Evolutionary conservation across 2,329 filamentous ascomycete species (phyloP).

Genomic region (Ascochyta clinopodiicola): DNA sequence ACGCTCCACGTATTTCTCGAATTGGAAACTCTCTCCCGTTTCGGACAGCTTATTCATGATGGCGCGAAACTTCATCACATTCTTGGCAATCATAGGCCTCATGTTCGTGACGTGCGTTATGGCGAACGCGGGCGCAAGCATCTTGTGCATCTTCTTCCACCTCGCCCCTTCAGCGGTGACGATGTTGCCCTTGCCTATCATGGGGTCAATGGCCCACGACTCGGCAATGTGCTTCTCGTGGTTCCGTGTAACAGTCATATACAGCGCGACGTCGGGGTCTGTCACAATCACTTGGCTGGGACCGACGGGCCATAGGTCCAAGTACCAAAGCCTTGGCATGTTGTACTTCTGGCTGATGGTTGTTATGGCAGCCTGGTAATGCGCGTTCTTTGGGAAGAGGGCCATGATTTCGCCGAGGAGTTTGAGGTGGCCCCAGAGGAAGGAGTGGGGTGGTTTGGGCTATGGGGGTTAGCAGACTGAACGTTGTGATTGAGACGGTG

Average conservation of each 20-base stretch:
- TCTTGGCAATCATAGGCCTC: conserved; percentile 40
- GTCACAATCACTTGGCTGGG: conserved; percentile 42
- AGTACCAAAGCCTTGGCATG: conserved; percentile 50
- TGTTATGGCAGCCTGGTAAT: conserved; percentile 46
- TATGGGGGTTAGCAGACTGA: conserved; percentile 11
- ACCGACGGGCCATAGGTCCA: conserved; percentile 55
- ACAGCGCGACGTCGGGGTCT: conserved; percentile 47
- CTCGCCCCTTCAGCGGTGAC: conserved; percentile 37
- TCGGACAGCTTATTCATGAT: conserved; percentile 29
- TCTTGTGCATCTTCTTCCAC: conserved; percentile 47
- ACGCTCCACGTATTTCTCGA: conserved; percentile 31
- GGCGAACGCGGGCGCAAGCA: conserved; percentile 48
- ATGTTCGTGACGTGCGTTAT: conserved; percentile 39
- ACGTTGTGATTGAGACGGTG: neutral
- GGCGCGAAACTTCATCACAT: conserved; percentile 40
- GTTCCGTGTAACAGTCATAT: conserved; percentile 46
- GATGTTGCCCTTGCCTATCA: conserved; percentile 40
- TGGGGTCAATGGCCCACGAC: conserved; percentile 26
- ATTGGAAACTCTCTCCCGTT: conserved; percentile 29
- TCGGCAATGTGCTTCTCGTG: conserved; percentile 41
- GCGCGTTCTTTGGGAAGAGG: conserved; percentile 42
- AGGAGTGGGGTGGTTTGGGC: conserved; percentile 52
- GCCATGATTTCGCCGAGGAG: conserved; percentile 46
- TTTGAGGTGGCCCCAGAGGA: conserved; percentile 51
- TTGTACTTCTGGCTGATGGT: conserved; percentile 46